Percentiles rank a stretch among this genome's conserved stretches.
phyloP scores from a whole-genome alignment of 345 rosid species.

The Carallia pectinifolia region DNA sequence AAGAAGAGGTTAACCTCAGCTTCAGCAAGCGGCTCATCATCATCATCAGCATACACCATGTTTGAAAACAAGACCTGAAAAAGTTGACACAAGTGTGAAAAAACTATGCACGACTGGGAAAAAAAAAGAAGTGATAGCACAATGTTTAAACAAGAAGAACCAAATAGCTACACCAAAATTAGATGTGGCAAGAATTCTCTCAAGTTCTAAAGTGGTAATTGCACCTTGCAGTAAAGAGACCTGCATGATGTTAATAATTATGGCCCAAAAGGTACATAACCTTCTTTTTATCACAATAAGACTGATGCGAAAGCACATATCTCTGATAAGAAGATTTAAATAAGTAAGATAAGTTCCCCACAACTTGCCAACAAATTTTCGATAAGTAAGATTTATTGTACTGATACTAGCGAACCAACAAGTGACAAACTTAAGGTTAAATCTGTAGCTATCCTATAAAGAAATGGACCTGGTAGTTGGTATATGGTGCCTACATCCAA shows the following conservation, averaged over 20 bases:
- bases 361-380: not conserved
- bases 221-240: slow-evolving; percentile 87
- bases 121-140: not conserved
- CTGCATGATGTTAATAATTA: slow-evolving; percentile 26
- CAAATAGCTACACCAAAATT: slow-evolving; percentile 55
- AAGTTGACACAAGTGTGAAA: not conserved
- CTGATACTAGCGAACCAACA: not conserved
- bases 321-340: no score
- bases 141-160: slow-evolving; percentile 1
- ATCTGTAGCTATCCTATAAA: not conserved
- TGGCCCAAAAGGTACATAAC: no score
- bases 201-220: slow-evolving; percentile 66
- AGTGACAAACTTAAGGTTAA: not conserved
- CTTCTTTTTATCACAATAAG: no score
- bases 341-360: not conserved
- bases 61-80: slow-evolving; percentile 76
- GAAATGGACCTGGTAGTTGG: not conserved
- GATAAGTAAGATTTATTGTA: not conserved
- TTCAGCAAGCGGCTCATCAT: slow-evolving; percentile 76
- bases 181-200: slow-evolving; percentile 81
- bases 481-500: no score
- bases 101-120: not conserved
- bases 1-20: slow-evolving; percentile 56
- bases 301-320: no score
- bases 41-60: slow-evolving; percentile 88